phyloP scores from a whole-genome alignment of 2,329 filamentous ascomycete species.

The Aspergillus pseudoviridinutans region DNA sequence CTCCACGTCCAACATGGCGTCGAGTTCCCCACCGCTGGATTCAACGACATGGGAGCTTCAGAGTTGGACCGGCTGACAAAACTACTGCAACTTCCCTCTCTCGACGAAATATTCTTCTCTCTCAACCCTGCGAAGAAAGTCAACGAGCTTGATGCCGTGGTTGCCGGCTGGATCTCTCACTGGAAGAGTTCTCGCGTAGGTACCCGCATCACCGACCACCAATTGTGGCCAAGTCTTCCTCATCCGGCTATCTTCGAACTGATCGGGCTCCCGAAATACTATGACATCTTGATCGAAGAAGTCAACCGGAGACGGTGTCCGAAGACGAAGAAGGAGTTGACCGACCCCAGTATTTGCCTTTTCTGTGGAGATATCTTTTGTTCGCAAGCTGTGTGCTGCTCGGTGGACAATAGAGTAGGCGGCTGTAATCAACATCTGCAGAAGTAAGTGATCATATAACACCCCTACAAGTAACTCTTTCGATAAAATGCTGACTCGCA shows the following conservation, averaged over 20 bases:
- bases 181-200: constrained; percentile 34
- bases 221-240: constrained; percentile 51
- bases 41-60: constrained; percentile 60
- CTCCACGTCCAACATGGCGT: constrained; percentile 86
- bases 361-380: constrained; percentile 98
- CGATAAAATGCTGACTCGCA: constrained; percentile 10
- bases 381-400: constrained; percentile 88
- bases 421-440: constrained; percentile 88
- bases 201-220: constrained; percentile 29
- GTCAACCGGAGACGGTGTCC: constrained; percentile 79
- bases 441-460: constrained; percentile 55
- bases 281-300: constrained; percentile 88
- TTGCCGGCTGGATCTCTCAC: constrained; percentile 67
- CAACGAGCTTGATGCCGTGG: constrained; percentile 47
- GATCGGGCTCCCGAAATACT: constrained; percentile 85
- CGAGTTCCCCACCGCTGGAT: constrained; percentile 71
- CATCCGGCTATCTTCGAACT: constrained; percentile 94
- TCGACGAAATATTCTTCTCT: constrained; percentile 71
- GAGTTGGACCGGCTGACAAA: constrained; percentile 81
- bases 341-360: constrained; percentile 85
- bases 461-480: background rate
- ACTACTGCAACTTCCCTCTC: constrained; percentile 68
- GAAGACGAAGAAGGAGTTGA: constrained; percentile 84
- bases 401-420: constrained; percentile 61
- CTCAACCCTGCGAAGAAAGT: constrained; percentile 42